These are phyloP conservation scores for Mycena crocata DNA, from an alignment of 768 basidiomycete genomes.

Conservation along the genomic window DNA sequence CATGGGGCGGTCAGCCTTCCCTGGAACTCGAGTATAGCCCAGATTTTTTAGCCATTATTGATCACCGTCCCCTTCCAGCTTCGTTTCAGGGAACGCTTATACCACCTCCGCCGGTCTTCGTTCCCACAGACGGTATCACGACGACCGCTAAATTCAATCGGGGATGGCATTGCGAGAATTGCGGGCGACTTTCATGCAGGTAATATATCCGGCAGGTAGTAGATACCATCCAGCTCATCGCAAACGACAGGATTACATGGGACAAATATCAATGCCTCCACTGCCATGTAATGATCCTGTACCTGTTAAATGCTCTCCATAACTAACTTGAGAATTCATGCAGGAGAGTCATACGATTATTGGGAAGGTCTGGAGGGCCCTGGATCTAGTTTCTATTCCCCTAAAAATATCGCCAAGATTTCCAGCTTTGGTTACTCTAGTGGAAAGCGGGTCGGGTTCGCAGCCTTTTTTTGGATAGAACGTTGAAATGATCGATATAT, in stretches of 20 bases:
- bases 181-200: constrained; percentile 83
- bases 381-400: constrained; percentile 5
- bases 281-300: constrained; percentile 61
- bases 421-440: constrained; percentile 4
- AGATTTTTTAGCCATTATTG: constrained; percentile 56
- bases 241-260: constrained; percentile 70
- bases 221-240: constrained; percentile 32
- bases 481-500: not conserved
- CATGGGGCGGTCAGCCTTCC: constrained; percentile 41
- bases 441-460: constrained; percentile 43
- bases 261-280: constrained; percentile 76
- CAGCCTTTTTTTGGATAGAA: not conserved
- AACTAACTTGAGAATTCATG: not conserved
- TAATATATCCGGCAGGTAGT: too few species aligned
- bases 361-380: constrained; percentile 46
- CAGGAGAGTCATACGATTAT: constrained; percentile 39
- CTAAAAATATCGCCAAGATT: constrained; percentile 3
- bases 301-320: not conserved
- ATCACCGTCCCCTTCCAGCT: constrained; percentile 44
- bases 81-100: constrained; percentile 55
- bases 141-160: constrained; percentile 69
- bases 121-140: constrained; percentile 48
- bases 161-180: constrained; percentile 76
- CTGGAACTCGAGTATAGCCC: constrained; percentile 58
- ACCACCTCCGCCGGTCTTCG: constrained; percentile 44